A percentile compares a stretch with the other conserved stretches of the same genome.
Evolutionary conservation across 257 asterid genomes (phyloP).

Genomic region (Euphrasia confusa): DNA sequence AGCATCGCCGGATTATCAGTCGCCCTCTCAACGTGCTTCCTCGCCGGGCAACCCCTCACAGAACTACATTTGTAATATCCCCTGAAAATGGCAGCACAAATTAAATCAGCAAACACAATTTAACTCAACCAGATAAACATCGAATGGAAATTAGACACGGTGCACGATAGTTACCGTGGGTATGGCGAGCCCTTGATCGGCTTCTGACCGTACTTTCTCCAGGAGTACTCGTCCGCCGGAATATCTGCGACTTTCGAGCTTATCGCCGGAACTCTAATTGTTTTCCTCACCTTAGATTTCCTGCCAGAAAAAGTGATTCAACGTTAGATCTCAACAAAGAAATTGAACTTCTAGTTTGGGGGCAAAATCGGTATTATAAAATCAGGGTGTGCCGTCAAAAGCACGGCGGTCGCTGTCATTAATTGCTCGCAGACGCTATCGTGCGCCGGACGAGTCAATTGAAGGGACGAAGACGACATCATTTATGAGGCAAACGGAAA

Average conservation of each 20-base stretch:
- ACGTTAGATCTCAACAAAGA: not conserved
- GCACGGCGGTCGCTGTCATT: not conserved
- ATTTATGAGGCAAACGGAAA: not conserved
- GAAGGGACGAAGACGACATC: not conserved
- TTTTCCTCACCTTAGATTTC: constrained; percentile 45
- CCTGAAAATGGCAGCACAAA: constrained; percentile 30
- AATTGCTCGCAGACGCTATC: no score
- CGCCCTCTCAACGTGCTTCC: constrained; percentile 86
- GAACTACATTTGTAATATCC: constrained; percentile 80
- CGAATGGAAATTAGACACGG: constrained; percentile 3
- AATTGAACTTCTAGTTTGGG: not conserved
- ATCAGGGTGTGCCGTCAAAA: constrained; percentile 13
- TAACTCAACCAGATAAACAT: not conserved
- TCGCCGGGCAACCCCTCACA: constrained; percentile 73
- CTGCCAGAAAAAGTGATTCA: constrained; percentile 27
- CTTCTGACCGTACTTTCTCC: constrained; percentile 88
- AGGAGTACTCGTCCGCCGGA: constrained; percentile 64
- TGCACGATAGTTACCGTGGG: constrained; percentile 60
- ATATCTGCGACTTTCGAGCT: constrained; percentile 67
- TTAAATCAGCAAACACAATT: not conserved
- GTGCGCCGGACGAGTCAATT: constrained; percentile 1
- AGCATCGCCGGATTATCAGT: constrained; percentile 71
- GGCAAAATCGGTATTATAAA: constrained; percentile 5
- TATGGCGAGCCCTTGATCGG: constrained; percentile 81
- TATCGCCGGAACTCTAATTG: constrained; percentile 64